Conservation (phyloP, 306 rosid genomes). For the Pyrus betulifolia region DNA sequence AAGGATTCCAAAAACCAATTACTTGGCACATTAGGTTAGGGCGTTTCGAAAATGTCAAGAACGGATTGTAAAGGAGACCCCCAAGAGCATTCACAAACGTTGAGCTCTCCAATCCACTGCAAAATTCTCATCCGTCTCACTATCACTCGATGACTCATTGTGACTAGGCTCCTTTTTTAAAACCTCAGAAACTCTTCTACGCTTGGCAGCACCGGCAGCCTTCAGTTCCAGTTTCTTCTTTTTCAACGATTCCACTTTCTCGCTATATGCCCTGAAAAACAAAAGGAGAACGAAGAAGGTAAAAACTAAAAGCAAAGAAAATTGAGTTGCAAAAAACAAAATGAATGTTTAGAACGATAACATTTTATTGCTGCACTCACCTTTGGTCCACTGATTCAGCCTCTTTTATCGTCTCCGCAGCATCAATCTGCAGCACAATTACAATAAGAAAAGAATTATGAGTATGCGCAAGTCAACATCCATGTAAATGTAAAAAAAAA, state of each 20-base stretch:
- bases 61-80: neutral
- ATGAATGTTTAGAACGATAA: neutral
- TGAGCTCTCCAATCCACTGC: slow-evolving; percentile 98
- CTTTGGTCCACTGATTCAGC: slow-evolving; percentile 81
- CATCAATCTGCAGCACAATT: slow-evolving; percentile 59
- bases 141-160: slow-evolving; percentile 66
- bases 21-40: neutral
- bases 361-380: slow-evolving; percentile 26
- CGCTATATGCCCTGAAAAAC: slow-evolving; percentile 42
- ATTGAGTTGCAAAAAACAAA: neutral
- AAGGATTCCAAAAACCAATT: neutral
- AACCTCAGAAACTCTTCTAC: slow-evolving; percentile 28
- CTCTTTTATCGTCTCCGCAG: slow-evolving; percentile 82
- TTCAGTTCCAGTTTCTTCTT: slow-evolving; percentile 59
- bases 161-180: slow-evolving; percentile 29
- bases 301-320: neutral
- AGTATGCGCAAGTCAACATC: neutral
- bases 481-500: neutral
- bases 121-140: slow-evolving; percentile 59
- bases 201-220: slow-evolving; percentile 49
- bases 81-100: slow-evolving; percentile 40
- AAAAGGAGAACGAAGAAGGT: slow-evolving; percentile 3
- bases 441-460: slow-evolving; percentile 5
- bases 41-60: neutral
- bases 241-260: slow-evolving; percentile 68